Conservation (phyloP, 2,329 filamentous ascomycete species). For the Cytospora paraplurivora region DNA sequence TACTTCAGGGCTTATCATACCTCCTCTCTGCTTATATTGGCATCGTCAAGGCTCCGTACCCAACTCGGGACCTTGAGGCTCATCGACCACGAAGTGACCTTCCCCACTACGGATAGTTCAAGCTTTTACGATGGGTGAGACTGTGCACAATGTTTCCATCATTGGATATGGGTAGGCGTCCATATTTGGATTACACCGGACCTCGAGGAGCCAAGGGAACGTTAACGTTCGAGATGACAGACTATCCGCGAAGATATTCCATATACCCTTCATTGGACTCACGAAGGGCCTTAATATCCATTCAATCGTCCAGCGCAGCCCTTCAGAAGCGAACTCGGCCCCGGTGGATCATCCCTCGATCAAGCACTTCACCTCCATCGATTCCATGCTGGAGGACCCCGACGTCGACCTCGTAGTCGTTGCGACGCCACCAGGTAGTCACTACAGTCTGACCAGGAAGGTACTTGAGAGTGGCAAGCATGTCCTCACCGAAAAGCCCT, state of each 20-base stretch:
- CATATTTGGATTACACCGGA: background rate
- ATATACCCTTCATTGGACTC: conserved; percentile 74
- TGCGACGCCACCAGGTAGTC: conserved; percentile 70
- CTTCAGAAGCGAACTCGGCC: conserved; percentile 65
- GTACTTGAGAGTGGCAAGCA: conserved; percentile 73
- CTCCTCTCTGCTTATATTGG: too few relatives aligned
- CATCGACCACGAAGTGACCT: too few relatives aligned
- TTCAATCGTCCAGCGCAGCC: conserved; percentile 74
- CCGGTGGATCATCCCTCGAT: conserved; percentile 66
- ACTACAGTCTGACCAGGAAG: conserved; percentile 65
- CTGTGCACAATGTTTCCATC: conserved; percentile 36
- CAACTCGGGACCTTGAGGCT: background rate
- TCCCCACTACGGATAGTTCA: background rate
- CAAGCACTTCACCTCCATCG: conserved; percentile 64
- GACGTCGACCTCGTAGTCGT: conserved; percentile 70
- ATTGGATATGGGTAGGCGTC: conserved; percentile 34
- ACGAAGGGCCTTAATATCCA: conserved; percentile 68
- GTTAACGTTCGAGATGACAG: conserved; percentile 36
- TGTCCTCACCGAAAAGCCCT: conserved; percentile 81
- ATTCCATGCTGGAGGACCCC: conserved; percentile 65
- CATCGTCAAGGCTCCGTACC: background rate
- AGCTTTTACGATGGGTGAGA: conserved; percentile 21
- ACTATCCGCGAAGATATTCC: conserved; percentile 65
- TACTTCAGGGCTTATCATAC: too few relatives aligned
- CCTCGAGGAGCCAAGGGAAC: too few relatives aligned